Evolutionary conservation across 257 asterid species (phyloP), one percentile per base, ranked within the genome.

Genomic region (Pogostemon cablin): DNA sequence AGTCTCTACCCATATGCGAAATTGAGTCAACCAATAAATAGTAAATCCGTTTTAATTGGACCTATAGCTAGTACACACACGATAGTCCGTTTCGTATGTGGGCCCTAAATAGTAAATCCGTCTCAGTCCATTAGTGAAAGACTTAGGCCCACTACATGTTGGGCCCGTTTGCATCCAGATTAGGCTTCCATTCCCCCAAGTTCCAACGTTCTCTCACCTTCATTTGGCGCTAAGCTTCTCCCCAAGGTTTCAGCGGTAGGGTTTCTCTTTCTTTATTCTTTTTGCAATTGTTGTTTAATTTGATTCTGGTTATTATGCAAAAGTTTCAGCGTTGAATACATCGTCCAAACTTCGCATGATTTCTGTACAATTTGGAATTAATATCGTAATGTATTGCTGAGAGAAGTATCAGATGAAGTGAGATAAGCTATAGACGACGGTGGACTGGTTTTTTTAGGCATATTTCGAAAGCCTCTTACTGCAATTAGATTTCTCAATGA

Each of bases 191-290:
- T 35, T 10, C 10, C 5, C 35, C 25, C 55, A 0, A 10, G 9
- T 5, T 53, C 34, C 10, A n/a, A 2, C 5, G 2, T 11, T 1
- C 64, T 47, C 35, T n/a, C 41, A 12, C 9, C 59, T 72, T 57
- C 73, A 37, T 9, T 47, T 46, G 54, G 68, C 38, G 62, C 68
- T 66, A 68, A 7, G 68, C 68, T 57, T 65, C 54, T 58, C 55
- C 73, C 62, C 0, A 37, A 38, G 43, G 12, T 34, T 57, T 20
- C 73, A 38, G 53, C 38, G 68, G 78, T 74, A 67, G 69, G 78
- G 69, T 67, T 66, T 65, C 68, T 5, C 34, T 3, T 55, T 63
- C 66, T 53, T 57, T 47, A 3, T 50, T 52, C 10, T 4, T 4
- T 12, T 43, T 40, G 7, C 10, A 20, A 17, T 17, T 17, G 58